Evolutionary conservation across 163 green algal species (phyloP), one percentile per base, ranked within the genome.

Genomic region (Scenedesmus sp.): DNA sequence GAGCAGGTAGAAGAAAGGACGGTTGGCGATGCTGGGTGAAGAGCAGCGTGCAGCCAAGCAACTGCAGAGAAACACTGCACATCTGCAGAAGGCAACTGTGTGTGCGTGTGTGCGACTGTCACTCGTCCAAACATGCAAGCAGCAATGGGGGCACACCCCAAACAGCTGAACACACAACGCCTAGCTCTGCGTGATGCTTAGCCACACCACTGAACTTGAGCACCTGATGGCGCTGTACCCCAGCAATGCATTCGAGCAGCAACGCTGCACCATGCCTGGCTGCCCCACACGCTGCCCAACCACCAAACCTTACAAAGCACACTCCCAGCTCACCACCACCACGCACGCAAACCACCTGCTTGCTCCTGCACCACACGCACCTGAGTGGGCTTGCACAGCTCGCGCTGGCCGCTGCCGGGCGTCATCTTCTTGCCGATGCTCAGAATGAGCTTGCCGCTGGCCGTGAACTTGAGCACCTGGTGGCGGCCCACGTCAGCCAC

Each of bases 321-420:
- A 3, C 66, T 76, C 3, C 15, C 12, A 76, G 15, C 66, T 13
- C 66, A 18, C 4, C 16, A 34, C 16, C 66, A 18, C 7, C 66
- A 34, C 16, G 66, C 7, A 13, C 66, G 5, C 62, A 10, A 70
- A 5, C 62, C 62, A 23, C 4, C 62, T 70, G 66, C 66, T 76
- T 76, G 66, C 92, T 8, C 85, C 85, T 67, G 91, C 89, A 87
- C 74, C 76, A 20, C 76, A 15, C 88, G 46, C 87, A 96, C 95
- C 93, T 97, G 94, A 1, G 97, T 97, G 23, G 97, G 97, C 94
- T 97, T 97, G 94, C 97, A 98, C 15, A 98, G 93, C 46, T 94
- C 82, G 0, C 67, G 13, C 18, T 85, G 77, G 54, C 79, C 88
- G 18, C 84, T 60, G 55, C 96, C 93, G 1, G 96, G 93, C 84